These are phyloP conservation scores for Rhododendron mucronatum DNA, from an alignment of 148 eudicot species.

Conservation along the genomic window DNA sequence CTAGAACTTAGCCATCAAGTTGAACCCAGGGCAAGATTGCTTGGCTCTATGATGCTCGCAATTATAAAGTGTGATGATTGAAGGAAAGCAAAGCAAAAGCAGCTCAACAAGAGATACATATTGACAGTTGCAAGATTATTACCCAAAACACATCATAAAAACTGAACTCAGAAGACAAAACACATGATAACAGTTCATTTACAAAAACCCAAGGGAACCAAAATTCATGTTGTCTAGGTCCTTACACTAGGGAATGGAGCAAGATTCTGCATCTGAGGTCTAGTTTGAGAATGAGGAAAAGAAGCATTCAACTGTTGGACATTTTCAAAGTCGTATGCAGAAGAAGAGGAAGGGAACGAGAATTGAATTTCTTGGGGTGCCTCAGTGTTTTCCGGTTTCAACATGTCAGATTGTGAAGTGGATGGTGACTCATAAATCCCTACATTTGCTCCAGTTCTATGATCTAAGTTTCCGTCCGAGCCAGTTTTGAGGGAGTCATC, in stretches of 20 bases:
- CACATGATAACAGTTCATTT: background rate
- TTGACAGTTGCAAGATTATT: background rate
- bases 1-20: background rate
- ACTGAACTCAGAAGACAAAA: background rate
- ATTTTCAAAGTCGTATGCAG: constrained; percentile 69
- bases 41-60: background rate
- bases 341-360: constrained; percentile 55
- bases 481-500: constrained; percentile 60
- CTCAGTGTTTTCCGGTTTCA: constrained; percentile 63
- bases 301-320: constrained; percentile 36
- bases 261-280: constrained; percentile 71
- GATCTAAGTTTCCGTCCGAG: constrained; percentile 52
- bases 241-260: constrained; percentile 58
- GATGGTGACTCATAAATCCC: constrained; percentile 60
- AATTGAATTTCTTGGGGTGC: constrained; percentile 55
- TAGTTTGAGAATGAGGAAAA: constrained; percentile 4
- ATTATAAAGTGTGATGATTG: background rate
- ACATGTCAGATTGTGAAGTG: constrained; percentile 54
- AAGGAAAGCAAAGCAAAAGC: background rate
- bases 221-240: constrained; percentile 25
- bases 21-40: background rate
- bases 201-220: background rate
- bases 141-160: background rate
- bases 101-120: background rate
- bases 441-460: constrained; percentile 47